phyloP scores from a whole-genome alignment of 306 rosid genomes.

The Lathyrus aphaca region DNA sequence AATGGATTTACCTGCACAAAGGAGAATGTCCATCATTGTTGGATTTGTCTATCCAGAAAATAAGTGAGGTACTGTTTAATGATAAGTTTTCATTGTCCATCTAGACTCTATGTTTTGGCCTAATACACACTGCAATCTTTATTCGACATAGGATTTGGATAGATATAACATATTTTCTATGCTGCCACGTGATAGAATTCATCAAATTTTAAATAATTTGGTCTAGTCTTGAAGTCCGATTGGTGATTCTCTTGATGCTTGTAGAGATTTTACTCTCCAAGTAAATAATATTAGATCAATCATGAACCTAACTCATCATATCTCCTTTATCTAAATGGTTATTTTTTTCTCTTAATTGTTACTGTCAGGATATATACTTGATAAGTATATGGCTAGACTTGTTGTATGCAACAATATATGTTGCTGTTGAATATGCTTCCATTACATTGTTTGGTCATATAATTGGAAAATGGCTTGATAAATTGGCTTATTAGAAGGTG shows the following conservation, averaged over 20 bases:
- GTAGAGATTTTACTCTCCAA: too few relatives aligned
- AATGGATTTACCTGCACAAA: conserved; percentile 48
- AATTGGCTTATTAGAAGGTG: too few relatives aligned
- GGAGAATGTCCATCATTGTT: conserved; percentile 71
- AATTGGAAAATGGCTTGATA: too few relatives aligned
- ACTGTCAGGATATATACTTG: too few relatives aligned
- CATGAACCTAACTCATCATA: conserved; percentile 22
- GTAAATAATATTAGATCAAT: conserved; percentile 43
- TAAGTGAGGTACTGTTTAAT: conserved; percentile 59
- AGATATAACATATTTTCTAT: conserved; percentile 52
- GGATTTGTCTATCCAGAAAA: conserved; percentile 68
- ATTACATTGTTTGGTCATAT: too few relatives aligned
- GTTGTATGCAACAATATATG: too few relatives aligned
- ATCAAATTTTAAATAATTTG: too few relatives aligned
- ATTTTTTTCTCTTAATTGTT: too few relatives aligned
- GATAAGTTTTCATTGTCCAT: conserved; percentile 5
- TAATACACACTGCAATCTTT: conserved; percentile 40
- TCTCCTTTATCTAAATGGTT: conserved; percentile 35
- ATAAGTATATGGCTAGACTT: too few relatives aligned
- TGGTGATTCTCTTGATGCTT: too few relatives aligned
- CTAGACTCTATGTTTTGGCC: conserved; percentile 5
- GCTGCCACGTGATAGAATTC: conserved; percentile 90
- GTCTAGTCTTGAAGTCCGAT: too few relatives aligned
- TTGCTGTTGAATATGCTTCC: too few relatives aligned
- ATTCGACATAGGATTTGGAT: conserved; percentile 67